Evolutionary conservation across 1,284 basidiomycete species (phyloP).

Genomic region (Agroathelia rolfsii): DNA sequence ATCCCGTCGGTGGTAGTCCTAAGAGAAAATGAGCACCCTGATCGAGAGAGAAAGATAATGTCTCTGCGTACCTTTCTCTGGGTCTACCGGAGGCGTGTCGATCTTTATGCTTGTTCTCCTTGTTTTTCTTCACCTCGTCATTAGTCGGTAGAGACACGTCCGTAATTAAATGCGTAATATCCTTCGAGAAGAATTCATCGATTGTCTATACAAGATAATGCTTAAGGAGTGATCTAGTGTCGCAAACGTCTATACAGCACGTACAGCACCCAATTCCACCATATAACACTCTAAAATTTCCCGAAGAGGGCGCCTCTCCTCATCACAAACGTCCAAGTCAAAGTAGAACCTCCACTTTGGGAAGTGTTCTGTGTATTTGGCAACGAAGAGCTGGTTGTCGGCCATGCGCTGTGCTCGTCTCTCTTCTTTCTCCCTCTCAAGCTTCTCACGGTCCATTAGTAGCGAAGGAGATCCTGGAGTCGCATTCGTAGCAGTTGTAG

Average conservation of each 20-base stretch:
- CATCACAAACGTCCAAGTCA: conserved; percentile 54
- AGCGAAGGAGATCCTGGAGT: conserved; percentile 9
- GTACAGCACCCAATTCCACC: conserved; percentile 3
- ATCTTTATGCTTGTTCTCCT: conserved; percentile 59
- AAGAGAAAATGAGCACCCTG: conserved; percentile 21
- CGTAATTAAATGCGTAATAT: conserved; percentile 83
- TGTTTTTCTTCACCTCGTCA: conserved; percentile 36
- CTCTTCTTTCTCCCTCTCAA: conserved; percentile 31
- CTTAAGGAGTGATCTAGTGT: conserved; percentile 7
- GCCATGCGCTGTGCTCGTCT: conserved; percentile 42
- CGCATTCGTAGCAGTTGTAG: conserved; percentile 17
- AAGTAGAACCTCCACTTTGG: conserved; percentile 82
- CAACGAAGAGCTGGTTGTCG: conserved; percentile 64
- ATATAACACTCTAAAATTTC: conserved; percentile 34
- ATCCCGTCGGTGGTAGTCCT: conserved; percentile 21
- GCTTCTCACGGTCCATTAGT: conserved; percentile 16
- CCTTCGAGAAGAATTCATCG: conserved; percentile 80
- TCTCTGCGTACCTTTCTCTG: not conserved
- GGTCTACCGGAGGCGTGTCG: conserved; percentile 21
- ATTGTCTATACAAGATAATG: conserved; percentile 39
- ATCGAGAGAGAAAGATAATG: conserved; percentile 9
- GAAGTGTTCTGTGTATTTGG: conserved; percentile 81
- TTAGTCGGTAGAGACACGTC: conserved; percentile 34
- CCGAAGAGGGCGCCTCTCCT: conserved; percentile 33
- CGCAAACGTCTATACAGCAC: conserved; percentile 5